These are phyloP conservation scores for Phytopythium delawarense DNA, from an alignment of 352 stramenopile species.

Conservation along the genomic window DNA sequence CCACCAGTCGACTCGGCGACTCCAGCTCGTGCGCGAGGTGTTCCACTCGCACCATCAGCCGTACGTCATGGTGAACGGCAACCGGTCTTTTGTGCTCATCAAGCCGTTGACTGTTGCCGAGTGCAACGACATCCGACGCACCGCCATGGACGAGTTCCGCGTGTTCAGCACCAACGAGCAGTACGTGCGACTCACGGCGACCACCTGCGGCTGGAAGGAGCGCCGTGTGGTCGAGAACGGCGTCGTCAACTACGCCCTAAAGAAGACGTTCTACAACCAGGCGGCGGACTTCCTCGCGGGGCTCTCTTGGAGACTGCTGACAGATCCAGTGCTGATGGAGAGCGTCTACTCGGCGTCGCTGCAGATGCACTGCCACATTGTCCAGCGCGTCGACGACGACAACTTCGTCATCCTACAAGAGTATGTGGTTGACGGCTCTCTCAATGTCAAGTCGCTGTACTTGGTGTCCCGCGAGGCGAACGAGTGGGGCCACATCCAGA, in stretches of 20 bases:
- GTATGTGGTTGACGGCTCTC: conserved; percentile 4
- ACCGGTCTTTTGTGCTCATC: conserved; percentile 3
- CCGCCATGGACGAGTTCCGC: conserved; percentile 1
- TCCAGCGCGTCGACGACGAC: conserved; percentile 7
- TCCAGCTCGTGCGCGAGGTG: conserved; percentile 2
- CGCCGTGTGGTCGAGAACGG: conserved; percentile 4
- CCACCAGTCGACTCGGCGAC: not conserved
- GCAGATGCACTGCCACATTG: conserved; percentile 3
- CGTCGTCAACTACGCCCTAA: conserved; percentile 4
- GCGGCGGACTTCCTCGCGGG: not conserved
- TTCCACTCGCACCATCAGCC: not conserved
- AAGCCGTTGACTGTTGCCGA: conserved; percentile 1
- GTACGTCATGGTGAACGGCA: not conserved
- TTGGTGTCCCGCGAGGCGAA: conserved; percentile 3
- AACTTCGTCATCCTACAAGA: conserved; percentile 5
- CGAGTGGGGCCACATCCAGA: not conserved
- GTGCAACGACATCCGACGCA: conserved; percentile 1
- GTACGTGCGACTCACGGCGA: conserved; percentile 3
- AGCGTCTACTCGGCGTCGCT: conserved; percentile 6
- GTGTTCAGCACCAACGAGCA: conserved; percentile 7
- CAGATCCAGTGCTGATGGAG: not conserved
- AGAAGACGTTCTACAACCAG: conserved; percentile 7
- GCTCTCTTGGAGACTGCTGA: conserved; percentile 3
- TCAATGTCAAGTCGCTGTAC: conserved; percentile 5
- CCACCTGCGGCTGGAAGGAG: conserved; percentile 5